phyloP scores from a whole-genome alignment of 2,329 filamentous ascomycete genomes.

The Diaporthe caulivora region DNA sequence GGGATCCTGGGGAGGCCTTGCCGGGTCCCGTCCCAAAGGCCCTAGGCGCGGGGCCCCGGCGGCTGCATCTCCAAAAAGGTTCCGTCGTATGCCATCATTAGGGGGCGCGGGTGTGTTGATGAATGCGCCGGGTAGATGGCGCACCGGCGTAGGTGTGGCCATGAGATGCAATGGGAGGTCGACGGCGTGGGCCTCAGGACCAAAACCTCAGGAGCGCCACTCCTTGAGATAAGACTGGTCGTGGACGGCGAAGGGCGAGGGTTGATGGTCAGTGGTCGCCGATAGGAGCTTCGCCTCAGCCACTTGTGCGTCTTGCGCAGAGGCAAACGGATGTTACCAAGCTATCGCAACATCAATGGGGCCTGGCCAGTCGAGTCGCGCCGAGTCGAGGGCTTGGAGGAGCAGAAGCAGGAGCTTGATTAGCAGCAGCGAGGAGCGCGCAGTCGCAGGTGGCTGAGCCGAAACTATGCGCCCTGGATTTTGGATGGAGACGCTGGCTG shows the following conservation, averaged over 20 bases:
- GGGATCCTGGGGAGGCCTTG: slow-evolving; percentile 32
- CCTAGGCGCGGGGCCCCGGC: slow-evolving; percentile 36
- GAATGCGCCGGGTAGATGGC: slow-evolving; percentile 81
- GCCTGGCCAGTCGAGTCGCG: slow-evolving; percentile 29
- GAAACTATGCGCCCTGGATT: neutral
- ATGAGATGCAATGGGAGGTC: slow-evolving; percentile 51
- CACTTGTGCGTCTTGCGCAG: slow-evolving; percentile 36
- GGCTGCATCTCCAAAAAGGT: slow-evolving; percentile 58
- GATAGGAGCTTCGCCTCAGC: slow-evolving; percentile 23
- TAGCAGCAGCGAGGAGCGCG: neutral
- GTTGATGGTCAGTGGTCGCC: neutral
- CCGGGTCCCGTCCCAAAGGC: slow-evolving; percentile 37
- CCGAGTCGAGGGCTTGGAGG: slow-evolving; percentile 31
- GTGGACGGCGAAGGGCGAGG: slow-evolving; percentile 2
- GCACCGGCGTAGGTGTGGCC: slow-evolving; percentile 76
- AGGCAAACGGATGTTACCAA: slow-evolving; percentile 33
- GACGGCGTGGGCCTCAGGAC: slow-evolving; percentile 12
- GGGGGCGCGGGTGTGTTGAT: slow-evolving; percentile 78
- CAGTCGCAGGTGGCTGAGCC: slow-evolving; percentile 8
- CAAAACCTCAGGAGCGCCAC: neutral
- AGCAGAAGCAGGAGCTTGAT: neutral
- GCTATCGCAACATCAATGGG: slow-evolving; percentile 50
- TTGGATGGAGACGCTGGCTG: slow-evolving; percentile 28
- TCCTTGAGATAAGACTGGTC: neutral
- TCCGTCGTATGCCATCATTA: slow-evolving; percentile 63